Percentiles rank a stretch among this genome's conserved stretches.
phyloP scores from a whole-genome alignment of 2,329 filamentous ascomycete species.

The Arthroderma uncinatum region DNA sequence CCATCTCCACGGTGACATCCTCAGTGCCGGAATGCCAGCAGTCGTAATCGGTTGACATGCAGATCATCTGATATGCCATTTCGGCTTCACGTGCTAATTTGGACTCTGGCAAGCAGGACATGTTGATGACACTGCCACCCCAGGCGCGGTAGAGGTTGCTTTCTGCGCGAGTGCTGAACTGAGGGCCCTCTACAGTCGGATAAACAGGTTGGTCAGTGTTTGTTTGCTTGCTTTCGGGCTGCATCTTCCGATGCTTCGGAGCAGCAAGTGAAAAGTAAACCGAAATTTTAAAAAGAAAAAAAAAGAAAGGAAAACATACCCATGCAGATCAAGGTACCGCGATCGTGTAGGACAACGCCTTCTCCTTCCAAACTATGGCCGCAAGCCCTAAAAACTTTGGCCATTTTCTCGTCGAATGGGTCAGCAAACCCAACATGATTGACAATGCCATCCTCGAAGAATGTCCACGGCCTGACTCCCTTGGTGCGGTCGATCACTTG shows the following conservation, averaged over 20 bases:
- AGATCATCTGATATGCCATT: constrained; percentile 95
- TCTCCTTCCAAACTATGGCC: constrained; percentile 70
- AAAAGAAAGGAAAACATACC: constrained; percentile 41
- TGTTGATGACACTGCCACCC: constrained; percentile 95
- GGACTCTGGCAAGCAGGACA: constrained; percentile 88
- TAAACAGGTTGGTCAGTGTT: constrained; percentile 1
- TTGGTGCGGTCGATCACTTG: constrained; percentile 97
- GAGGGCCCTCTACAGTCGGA: constrained; percentile 64
- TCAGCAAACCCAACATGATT: constrained; percentile 93
- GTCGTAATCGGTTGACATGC: constrained; percentile 99
- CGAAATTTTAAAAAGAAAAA: not conserved
- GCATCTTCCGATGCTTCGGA: not conserved
- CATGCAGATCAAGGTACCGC: constrained; percentile 84
- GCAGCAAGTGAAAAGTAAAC: not conserved
- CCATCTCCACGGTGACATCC: constrained; percentile 87
- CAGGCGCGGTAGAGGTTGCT: constrained; percentile 88
- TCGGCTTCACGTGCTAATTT: constrained; percentile 95
- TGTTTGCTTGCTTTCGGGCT: not conserved
- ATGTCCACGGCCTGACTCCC: constrained; percentile 86
- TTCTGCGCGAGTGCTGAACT: constrained; percentile 93
- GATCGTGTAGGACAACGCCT: constrained; percentile 71
- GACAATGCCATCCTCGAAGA: constrained; percentile 73
- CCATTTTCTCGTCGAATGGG: constrained; percentile 74
- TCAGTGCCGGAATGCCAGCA: constrained; percentile 75
- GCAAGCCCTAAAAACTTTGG: constrained; percentile 64